Evolutionary conservation across 805 yeast genomes (phyloP), one percentile per base, ranked within the genome.

Genomic region (Pachysolen tannophilus): DNA sequence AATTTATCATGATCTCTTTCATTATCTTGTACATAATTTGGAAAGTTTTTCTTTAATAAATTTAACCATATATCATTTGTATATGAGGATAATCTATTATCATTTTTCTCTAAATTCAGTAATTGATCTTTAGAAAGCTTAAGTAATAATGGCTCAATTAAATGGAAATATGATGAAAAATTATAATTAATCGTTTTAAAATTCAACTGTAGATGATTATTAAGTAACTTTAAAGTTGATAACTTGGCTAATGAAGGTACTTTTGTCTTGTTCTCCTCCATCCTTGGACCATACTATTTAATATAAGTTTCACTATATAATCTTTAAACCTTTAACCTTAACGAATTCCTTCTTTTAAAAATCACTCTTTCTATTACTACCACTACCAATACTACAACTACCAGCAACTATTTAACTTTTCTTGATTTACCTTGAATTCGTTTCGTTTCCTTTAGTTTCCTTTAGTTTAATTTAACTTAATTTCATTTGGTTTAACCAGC

Each of bases 21-120:
- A 53, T 21, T 40, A 38, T 30, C 43, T 40, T 19, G 26, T 7
- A 16, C 23, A 30, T 11, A 43, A 32, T 62, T 63, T 3, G 69
- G 61, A 41, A 73, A 73, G 45, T 72, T 78, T 37, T 65, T 59
- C 26, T 53, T 53, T 2, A 72, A 52, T 16, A 73, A 48, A n/a
- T 40, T 36, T 26, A 46, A 48, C 79, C 79, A 73, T 23, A 72
- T 42, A 5, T 52, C 55, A 41, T 71, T 76, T 3, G 69, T 53
- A 28, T 58, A 49, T 2, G 65, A 61, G 6, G 48, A 49, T 2
- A 73, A 44, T 17, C 58, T 69, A 4, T 71, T 69, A 28, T 72
- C 66, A 30, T 45, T 51, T 2, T 37, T 39, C 46, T 73, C 78
- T 0, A 71, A 55, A 6, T 43, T 37, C 24, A 50, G 50, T 13